These are phyloP conservation scores for Oxyria digyna DNA, from an alignment of 148 eudicot species.

Conservation along the genomic window DNA sequence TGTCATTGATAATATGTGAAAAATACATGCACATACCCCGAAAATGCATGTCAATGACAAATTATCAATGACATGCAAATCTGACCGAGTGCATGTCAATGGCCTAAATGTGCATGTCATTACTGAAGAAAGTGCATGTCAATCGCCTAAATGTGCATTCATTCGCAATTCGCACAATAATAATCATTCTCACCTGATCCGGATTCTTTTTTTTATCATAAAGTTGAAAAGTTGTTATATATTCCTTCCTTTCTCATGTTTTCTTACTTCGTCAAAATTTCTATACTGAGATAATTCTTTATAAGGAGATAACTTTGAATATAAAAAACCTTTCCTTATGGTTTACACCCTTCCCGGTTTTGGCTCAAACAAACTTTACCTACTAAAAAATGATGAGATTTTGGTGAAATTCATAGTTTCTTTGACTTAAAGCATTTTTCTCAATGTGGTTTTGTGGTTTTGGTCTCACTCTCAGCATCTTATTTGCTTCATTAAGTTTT, in stretches of 20 bases:
- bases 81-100: too few species aligned
- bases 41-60: too few species aligned
- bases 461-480: background rate
- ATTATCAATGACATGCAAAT: too few species aligned
- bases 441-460: too few species aligned
- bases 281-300: background rate
- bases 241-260: constrained; percentile 1
- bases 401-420: background rate
- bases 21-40: too few species aligned
- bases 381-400: background rate
- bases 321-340: background rate
- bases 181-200: too few species aligned
- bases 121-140: too few species aligned
- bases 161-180: too few species aligned
- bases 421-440: too few species aligned
- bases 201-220: background rate
- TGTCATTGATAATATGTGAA: too few species aligned
- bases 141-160: too few species aligned
- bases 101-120: too few species aligned
- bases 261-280: background rate
- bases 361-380: background rate
- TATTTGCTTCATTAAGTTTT: background rate
- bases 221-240: background rate
- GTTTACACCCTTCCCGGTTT: background rate
- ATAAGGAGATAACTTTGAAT: background rate